Percentiles rank a stretch among this genome's conserved stretches.
phyloP scores from a whole-genome alignment of 2,329 filamentous ascomycete species.

The Metarhizium brunneum region DNA sequence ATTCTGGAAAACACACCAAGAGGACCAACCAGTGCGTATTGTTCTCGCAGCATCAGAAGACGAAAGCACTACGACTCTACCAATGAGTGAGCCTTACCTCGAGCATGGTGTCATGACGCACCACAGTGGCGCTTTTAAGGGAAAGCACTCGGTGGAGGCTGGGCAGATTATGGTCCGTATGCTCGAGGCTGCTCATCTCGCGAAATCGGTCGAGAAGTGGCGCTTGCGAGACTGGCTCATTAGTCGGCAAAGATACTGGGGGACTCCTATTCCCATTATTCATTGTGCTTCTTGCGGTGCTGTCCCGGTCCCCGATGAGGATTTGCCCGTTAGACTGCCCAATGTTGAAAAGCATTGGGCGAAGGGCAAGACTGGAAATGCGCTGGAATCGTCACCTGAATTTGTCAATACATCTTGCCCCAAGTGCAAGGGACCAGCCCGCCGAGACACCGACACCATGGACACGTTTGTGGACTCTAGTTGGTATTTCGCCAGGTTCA shows the following conservation, averaged over 20 bases:
- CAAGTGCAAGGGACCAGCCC: slow-evolving; percentile 59
- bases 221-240: slow-evolving; percentile 82
- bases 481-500: slow-evolving; percentile 82
- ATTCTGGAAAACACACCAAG: slow-evolving; percentile 68
- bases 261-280: slow-evolving; percentile 79
- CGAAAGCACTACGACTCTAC: slow-evolving; percentile 32
- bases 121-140: slow-evolving; percentile 55
- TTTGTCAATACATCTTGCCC: slow-evolving; percentile 74
- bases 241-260: slow-evolving; percentile 89
- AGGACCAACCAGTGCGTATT: slow-evolving; percentile 48
- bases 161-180: slow-evolving; percentile 49
- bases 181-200: slow-evolving; percentile 47
- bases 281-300: slow-evolving; percentile 70
- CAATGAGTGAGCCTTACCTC: slow-evolving; percentile 50
- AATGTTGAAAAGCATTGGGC: slow-evolving; percentile 59
- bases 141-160: slow-evolving; percentile 53
- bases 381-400: slow-evolving; percentile 59
- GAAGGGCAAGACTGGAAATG: slow-evolving; percentile 63
- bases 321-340: slow-evolving; percentile 71
- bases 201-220: slow-evolving; percentile 61
- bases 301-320: slow-evolving; percentile 65
- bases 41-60: slow-evolving; percentile 49
- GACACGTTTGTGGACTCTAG: slow-evolving; percentile 94
- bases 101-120: slow-evolving; percentile 59
- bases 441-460: slow-evolving; percentile 88